Evolutionary conservation across 2,329 filamentous ascomycete species (phyloP).

Genomic region (Mollisiaceae sp.): DNA sequence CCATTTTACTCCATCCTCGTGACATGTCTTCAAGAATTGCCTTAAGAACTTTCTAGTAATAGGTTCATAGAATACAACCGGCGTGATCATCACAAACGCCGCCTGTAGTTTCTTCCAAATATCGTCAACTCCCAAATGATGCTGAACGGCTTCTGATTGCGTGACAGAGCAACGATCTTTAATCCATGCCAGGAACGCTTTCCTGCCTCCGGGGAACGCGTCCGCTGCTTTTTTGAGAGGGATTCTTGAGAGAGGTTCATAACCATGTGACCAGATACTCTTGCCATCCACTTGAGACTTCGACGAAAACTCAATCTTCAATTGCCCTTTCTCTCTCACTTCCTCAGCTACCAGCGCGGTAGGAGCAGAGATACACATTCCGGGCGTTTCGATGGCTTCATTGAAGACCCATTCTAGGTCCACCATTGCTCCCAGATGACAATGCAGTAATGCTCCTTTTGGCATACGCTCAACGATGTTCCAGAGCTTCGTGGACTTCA

Average conservation of each 20-base stretch:
- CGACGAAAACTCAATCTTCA: slow-evolving; percentile 61
- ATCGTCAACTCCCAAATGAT: slow-evolving; percentile 81
- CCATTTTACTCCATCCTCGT: slow-evolving; percentile 80
- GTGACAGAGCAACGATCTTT: slow-evolving; percentile 73
- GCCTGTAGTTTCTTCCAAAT: slow-evolving; percentile 80
- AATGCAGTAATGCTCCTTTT: slow-evolving; percentile 85
- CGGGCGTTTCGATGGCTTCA: slow-evolving; percentile 71
- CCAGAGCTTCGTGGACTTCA: slow-evolving; percentile 84
- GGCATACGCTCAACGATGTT: slow-evolving; percentile 82
- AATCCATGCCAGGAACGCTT: slow-evolving; percentile 77
- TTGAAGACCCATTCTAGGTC: slow-evolving; percentile 79
- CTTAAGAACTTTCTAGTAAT: slow-evolving; percentile 79
- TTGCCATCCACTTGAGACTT: slow-evolving; percentile 39
- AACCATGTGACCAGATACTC: slow-evolving; percentile 68
- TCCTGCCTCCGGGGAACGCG: slow-evolving; percentile 72
- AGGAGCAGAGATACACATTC: slow-evolving; percentile 69
- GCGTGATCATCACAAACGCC: slow-evolving; percentile 73
- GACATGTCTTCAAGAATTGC: slow-evolving; percentile 69
- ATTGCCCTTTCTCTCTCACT: slow-evolving; percentile 56
- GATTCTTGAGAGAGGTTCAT: slow-evolving; percentile 49
- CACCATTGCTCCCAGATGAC: slow-evolving; percentile 87
- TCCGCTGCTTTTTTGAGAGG: slow-evolving; percentile 64
- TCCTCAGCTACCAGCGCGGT: slow-evolving; percentile 57
- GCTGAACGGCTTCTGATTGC: slow-evolving; percentile 70
- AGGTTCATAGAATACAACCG: slow-evolving; percentile 84